A percentile compares a stretch with the other conserved stretches of the same genome.
These are phyloP conservation scores for Fusarium drepaniforme DNA, from an alignment of 2,329 filamentous ascomycete species.

Conservation along the genomic window DNA sequence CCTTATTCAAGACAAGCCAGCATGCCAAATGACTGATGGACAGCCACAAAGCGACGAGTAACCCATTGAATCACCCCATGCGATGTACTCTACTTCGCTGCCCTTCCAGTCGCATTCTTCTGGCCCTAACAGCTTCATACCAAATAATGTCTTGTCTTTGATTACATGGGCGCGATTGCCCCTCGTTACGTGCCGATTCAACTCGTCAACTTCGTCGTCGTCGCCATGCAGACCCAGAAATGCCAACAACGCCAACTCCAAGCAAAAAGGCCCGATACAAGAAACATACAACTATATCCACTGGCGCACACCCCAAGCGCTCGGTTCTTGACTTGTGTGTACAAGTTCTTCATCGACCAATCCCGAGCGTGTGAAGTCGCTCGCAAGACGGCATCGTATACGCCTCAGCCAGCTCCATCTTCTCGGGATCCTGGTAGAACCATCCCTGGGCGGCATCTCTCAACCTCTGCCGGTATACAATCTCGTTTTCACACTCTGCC, in stretches of 20 bases:
- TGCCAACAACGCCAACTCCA: conserved; percentile 47
- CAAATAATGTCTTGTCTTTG: conserved; percentile 34
- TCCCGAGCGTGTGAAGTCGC: conserved; percentile 59
- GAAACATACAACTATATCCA: conserved; percentile 27
- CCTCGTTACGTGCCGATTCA: conserved; percentile 19
- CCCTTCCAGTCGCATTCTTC: background rate
- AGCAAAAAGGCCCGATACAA: conserved; percentile 36
- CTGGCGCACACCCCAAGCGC: background rate
- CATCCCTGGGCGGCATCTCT: conserved; percentile 86
- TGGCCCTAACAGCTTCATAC: conserved; percentile 17
- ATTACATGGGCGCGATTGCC: conserved; percentile 30
- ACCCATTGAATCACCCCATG: background rate
- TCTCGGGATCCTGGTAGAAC: conserved; percentile 85
- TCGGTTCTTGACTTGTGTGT: background rate
- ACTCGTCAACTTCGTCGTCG: conserved; percentile 29
- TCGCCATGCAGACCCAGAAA: conserved; percentile 44
- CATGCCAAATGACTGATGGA: background rate
- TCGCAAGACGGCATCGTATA: conserved; percentile 66
- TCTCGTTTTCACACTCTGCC: conserved; percentile 81
- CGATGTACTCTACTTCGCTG: background rate
- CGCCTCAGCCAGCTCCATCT: conserved; percentile 76
- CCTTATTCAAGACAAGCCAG: background rate
- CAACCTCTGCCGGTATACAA: conserved; percentile 72
- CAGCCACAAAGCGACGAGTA: background rate
- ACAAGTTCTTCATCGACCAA: conserved; percentile 39